Base-by-base conservation (phyloP, 495 filamentous ascomycete species). In the Acidomyces sp. region DNA sequence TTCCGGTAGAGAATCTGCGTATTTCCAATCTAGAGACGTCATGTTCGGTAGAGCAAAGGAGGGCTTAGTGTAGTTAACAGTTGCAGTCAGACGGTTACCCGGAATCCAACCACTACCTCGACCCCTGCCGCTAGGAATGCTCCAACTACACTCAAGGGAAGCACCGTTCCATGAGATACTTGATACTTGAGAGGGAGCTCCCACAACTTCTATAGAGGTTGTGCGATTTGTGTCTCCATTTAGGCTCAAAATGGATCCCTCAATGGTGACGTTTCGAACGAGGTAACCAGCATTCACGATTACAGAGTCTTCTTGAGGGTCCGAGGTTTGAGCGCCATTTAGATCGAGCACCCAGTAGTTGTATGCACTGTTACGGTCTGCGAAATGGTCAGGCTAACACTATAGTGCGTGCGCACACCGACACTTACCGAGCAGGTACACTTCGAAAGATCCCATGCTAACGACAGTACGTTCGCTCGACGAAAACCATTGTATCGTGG, bases 211-310 rank as follows among this genome's bases (percentile, higher is more conserved):
- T 9, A 86, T 60, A 0, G 65, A 55, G 0, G 77, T 77, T 1
- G 80, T 81, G 3, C 65, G 60, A 49, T 86, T 85, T 55, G 85
- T 67, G 51, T 88, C 82, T 6, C 76, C 82, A 21, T 69, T 70
- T 17, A 88, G 55, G 25, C 72, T 60, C 3, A 85, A 58, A 10
- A 64, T 62, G 5, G 43, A 52, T 10, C 68, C 67, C 18, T 65
- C 25, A 4, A 81, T 42, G 6, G 61, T 62, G 1, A 75, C 78
- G 6, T 63, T 73, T 10, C 82, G 73, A 21, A 86, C 64, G n/a
- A 88, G 75, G 51, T 86, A 85, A 4, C 78, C 76, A 0, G 77
- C 82, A 41, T 78, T 70, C 43, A 85, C 64, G 40, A 86, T 80
- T 2, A 82, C 59, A 0, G 71, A 67, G n/a, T n/a, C n/a, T 11